Conservation (phyloP, 1,284 basidiomycete genomes). For the Irpex sp. region DNA sequence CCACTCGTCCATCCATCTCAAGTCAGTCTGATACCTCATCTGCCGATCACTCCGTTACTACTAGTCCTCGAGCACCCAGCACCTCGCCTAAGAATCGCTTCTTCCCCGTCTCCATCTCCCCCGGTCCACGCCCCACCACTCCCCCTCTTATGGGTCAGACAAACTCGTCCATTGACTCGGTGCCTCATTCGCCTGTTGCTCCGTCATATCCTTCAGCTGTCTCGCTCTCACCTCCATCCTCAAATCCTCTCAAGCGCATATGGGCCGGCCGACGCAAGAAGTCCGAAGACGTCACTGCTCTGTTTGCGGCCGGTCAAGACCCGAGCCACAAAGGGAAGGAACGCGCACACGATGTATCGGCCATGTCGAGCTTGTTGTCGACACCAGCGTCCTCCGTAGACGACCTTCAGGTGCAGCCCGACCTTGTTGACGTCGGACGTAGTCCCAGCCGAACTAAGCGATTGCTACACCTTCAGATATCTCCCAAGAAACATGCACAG, state of each 20-base stretch:
- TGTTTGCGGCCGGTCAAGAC: conserved; percentile 17
- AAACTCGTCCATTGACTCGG: conserved; percentile 12
- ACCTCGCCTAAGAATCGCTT: conserved; percentile 33
- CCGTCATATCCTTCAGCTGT: conserved; percentile 16
- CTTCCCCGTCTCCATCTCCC: conserved; percentile 34
- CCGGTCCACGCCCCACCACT: conserved; percentile 21
- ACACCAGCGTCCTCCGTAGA: conserved; percentile 19
- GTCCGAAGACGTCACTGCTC: conserved; percentile 41
- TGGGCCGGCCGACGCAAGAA: conserved; percentile 62
- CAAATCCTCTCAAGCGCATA: conserved; percentile 53
- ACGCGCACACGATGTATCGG: conserved; percentile 23
- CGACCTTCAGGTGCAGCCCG: conserved; percentile 13
- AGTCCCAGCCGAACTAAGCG: conserved; percentile 13
- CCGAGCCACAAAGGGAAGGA: conserved; percentile 28
- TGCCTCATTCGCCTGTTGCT: not conserved
- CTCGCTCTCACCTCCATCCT: conserved; percentile 30
- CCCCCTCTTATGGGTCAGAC: conserved; percentile 25
- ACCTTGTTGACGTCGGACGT: not conserved
- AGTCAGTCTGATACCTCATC: conserved; percentile 37
- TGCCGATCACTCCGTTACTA: conserved; percentile 38
- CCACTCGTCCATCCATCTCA: conserved; percentile 30
- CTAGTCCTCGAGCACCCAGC: conserved; percentile 17
- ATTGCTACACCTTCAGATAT: conserved; percentile 26
- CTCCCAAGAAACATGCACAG: conserved; percentile 17
- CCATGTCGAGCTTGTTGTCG: conserved; percentile 7